These are phyloP conservation scores for Spiromastix sp. DNA, from an alignment of 2,329 filamentous ascomycete genomes.

Conservation along the genomic window DNA sequence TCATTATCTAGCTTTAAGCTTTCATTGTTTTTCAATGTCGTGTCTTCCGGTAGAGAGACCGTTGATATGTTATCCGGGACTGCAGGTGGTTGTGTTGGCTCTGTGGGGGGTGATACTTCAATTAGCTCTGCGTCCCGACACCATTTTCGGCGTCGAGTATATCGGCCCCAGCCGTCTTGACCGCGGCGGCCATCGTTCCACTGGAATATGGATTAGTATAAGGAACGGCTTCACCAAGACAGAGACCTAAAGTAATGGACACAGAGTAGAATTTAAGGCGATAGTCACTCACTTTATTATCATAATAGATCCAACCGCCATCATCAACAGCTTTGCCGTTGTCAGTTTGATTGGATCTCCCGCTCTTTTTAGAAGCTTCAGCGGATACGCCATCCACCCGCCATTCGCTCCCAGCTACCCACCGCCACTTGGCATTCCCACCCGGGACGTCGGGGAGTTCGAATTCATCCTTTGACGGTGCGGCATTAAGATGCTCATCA, in stretches of 20 bases:
- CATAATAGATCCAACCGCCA: conserved; percentile 93
- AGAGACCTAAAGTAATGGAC: too few relatives aligned
- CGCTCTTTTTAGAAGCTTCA: conserved; percentile 21
- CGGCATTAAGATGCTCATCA: conserved; percentile 81
- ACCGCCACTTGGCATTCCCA: conserved; percentile 58
- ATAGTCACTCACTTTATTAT: conserved; percentile 66
- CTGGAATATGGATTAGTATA: conserved; percentile 37
- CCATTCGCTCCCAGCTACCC: conserved; percentile 82
- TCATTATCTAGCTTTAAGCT: conserved; percentile 14
- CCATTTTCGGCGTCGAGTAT: conserved; percentile 91
- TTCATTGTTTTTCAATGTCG: conserved; percentile 13
- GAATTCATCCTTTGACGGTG: conserved; percentile 64
- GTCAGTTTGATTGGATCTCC: conserved; percentile 40
- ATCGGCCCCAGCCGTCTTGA: conserved; percentile 84
- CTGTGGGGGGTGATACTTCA: conserved; percentile 44
- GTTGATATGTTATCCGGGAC: conserved; percentile 29
- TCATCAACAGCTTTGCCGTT: conserved; percentile 43
- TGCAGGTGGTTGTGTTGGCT: conserved; percentile 16
- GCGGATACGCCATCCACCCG: conserved; percentile 58
- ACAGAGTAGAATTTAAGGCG: too few relatives aligned
- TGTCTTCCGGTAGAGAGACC: conserved; percentile 17
- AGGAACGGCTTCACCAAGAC: conserved; percentile 7
- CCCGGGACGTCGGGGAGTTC: conserved; percentile 57
- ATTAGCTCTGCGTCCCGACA: conserved; percentile 92
- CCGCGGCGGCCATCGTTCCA: conserved; percentile 84